These are phyloP conservation scores for Lentinula raphanica DNA, from an alignment of 768 basidiomycete genomes.

Conservation along the genomic window DNA sequence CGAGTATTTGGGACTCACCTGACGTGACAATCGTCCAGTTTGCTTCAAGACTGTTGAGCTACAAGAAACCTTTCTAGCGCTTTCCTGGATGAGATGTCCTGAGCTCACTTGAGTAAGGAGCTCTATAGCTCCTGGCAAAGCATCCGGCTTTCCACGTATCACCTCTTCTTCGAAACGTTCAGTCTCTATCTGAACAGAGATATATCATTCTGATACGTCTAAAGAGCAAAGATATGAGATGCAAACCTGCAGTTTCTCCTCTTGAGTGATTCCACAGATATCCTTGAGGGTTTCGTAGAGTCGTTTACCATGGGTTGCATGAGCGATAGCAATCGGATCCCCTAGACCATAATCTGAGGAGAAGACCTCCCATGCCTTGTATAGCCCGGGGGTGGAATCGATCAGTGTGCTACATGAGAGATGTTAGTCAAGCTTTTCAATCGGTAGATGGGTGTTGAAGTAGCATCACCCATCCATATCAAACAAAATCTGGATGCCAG, in stretches of 20 bases:
- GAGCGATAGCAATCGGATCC: constrained; percentile 40
- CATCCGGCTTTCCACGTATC: constrained; percentile 53
- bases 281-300: constrained; percentile 71
- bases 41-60: constrained; percentile 12
- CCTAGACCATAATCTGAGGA: constrained; percentile 54
- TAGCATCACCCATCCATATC: constrained; percentile 26
- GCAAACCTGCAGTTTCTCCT: constrained; percentile 50
- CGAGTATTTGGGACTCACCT: constrained; percentile 32
- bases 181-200: constrained; percentile 49
- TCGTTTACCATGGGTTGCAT: constrained; percentile 71
- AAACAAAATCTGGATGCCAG: constrained; percentile 20
- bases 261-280: constrained; percentile 58
- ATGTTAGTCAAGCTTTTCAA: too few species aligned
- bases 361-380: constrained; percentile 72
- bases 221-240: not conserved
- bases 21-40: constrained; percentile 86
- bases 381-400: constrained; percentile 82
- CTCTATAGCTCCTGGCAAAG: constrained; percentile 59
- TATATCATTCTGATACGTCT: not conserved
- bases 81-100: not conserved
- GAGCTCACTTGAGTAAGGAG: constrained; percentile 43
- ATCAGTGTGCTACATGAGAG: constrained; percentile 51
- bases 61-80: constrained; percentile 13
- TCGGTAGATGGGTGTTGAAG: not conserved
- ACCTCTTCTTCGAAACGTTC: constrained; percentile 77